phyloP scores from a whole-genome alignment of 257 asterid species.

The Craterostigma plantagineum region DNA sequence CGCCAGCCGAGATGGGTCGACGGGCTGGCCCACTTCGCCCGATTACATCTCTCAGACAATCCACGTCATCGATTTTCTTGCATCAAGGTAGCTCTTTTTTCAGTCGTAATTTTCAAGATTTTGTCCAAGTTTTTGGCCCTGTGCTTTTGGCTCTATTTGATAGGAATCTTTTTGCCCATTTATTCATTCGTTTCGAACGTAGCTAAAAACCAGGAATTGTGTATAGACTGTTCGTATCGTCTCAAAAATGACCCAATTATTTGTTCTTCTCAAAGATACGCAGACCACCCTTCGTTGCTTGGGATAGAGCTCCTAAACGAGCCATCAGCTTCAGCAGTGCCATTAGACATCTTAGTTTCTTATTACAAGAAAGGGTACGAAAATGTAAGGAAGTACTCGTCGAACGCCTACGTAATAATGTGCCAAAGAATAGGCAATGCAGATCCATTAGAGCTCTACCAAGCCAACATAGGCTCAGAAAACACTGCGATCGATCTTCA shows the following conservation, averaged over 20 bases:
- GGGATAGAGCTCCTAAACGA: constrained; percentile 76
- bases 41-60: constrained; percentile 33
- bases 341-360: constrained; percentile 40
- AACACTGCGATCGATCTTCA: constrained; percentile 65
- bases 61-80: constrained; percentile 49
- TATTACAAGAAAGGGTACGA: constrained; percentile 53
- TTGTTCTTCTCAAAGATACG: constrained; percentile 29
- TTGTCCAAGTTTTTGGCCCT: too few species aligned
- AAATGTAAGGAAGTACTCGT: constrained; percentile 44
- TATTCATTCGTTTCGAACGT: too few species aligned
- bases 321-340: constrained; percentile 49
- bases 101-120: too few species aligned
- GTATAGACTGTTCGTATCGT: too few species aligned
- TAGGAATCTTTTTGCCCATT: too few species aligned
- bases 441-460: constrained; percentile 60
- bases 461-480: constrained; percentile 37
- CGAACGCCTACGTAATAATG: constrained; percentile 55
- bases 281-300: constrained; percentile 47
- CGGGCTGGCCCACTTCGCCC: constrained; percentile 51
- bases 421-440: constrained; percentile 66
- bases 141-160: too few species aligned
- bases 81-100: constrained; percentile 67
- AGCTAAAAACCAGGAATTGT: too few species aligned
- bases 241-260: too few species aligned
- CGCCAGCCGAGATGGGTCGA: constrained; percentile 66